Conservation (phyloP, 169 alveolate genomes). For the Eimeria necatrix region DNA sequence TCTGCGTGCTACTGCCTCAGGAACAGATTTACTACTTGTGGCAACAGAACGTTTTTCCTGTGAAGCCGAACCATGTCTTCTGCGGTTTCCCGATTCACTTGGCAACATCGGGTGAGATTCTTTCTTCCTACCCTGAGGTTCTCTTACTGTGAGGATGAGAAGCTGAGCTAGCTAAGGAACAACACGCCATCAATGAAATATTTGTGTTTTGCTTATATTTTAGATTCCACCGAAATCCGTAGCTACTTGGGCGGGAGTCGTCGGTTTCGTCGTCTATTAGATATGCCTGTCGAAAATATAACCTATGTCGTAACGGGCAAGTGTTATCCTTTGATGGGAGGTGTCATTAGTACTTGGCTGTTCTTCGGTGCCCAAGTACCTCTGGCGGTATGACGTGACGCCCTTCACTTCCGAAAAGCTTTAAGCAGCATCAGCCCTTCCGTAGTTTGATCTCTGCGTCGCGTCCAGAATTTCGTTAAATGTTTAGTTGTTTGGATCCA, state of each 20-base stretch:
- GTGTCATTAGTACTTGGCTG: slow-evolving; percentile 85
- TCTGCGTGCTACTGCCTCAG: slow-evolving; percentile 32
- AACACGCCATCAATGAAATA: background rate
- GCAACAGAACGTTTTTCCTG: slow-evolving; percentile 86
- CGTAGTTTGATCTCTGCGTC: background rate
- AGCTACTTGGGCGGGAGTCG: slow-evolving; percentile 78
- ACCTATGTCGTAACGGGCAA: slow-evolving; percentile 80
- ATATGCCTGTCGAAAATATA: slow-evolving; percentile 80
- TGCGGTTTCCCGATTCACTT: slow-evolving; percentile 87
- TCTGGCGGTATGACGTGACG: slow-evolving; percentile 69
- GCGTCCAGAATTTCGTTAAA: no score
- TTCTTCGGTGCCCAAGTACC: slow-evolving; percentile 85
- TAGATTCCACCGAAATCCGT: slow-evolving; percentile 78
- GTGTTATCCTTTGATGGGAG: slow-evolving; percentile 86
- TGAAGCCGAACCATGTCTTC: slow-evolving; percentile 83
- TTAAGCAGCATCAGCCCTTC: background rate
- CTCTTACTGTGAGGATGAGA: no score
- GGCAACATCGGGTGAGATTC: slow-evolving; percentile 83
- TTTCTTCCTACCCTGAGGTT: background rate
- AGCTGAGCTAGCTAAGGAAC: background rate
- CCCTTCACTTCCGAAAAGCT: background rate
- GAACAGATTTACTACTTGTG: slow-evolving; percentile 85
- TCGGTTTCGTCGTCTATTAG: slow-evolving; percentile 78
- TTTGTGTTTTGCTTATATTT: background rate
- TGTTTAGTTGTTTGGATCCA: no score